Conservation (phyloP, 768 basidiomycete species). For the Guyanaporus albipodus region DNA sequence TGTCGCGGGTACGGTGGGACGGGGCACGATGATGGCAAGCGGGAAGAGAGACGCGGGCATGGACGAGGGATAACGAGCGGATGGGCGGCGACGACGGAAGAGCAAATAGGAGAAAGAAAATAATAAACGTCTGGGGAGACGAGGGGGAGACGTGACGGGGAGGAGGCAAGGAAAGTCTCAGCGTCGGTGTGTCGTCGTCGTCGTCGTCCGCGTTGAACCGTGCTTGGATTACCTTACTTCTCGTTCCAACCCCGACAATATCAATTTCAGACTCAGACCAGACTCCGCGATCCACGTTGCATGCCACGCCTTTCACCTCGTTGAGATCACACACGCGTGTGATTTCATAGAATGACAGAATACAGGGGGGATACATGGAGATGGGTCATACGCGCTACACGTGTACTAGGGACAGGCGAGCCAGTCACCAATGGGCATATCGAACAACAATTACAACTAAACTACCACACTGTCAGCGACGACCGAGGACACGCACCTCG, state of each 20-base stretch:
- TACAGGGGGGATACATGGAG: conserved; percentile 2
- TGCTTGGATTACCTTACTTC: conserved; percentile 22
- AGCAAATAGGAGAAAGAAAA: conserved; percentile 2
- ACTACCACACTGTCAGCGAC: conserved; percentile 5
- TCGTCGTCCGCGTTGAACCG: conserved; percentile 24
- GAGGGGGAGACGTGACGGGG: conserved; percentile 1
- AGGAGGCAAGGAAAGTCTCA: conserved; percentile 20
- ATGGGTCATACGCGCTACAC: conserved; percentile 10
- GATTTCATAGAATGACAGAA: conserved; percentile 3
- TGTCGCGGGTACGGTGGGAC: conserved; percentile 34
- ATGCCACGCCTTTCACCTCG: conserved; percentile 17
- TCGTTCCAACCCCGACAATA: conserved; percentile 17
- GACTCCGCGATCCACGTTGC: conserved; percentile 21
- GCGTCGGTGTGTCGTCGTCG: conserved; percentile 14
- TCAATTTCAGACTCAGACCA: conserved; percentile 8
- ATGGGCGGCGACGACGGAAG: conserved; percentile 38
- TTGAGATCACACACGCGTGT: conserved; percentile 23
- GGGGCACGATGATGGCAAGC: conserved; percentile 60
- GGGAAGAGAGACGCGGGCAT: conserved; percentile 46
- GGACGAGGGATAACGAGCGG: conserved; percentile 39
- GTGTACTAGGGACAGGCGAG: conserved; percentile 12
- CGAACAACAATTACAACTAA: conserved; percentile 18
- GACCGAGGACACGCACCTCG: conserved; percentile 8
- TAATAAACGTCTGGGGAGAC: conserved; percentile 19
- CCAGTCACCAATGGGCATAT: conserved; percentile 9